Base-by-base conservation (phyloP, 169 alveolate species). In the Eimeria sp. region DNA sequence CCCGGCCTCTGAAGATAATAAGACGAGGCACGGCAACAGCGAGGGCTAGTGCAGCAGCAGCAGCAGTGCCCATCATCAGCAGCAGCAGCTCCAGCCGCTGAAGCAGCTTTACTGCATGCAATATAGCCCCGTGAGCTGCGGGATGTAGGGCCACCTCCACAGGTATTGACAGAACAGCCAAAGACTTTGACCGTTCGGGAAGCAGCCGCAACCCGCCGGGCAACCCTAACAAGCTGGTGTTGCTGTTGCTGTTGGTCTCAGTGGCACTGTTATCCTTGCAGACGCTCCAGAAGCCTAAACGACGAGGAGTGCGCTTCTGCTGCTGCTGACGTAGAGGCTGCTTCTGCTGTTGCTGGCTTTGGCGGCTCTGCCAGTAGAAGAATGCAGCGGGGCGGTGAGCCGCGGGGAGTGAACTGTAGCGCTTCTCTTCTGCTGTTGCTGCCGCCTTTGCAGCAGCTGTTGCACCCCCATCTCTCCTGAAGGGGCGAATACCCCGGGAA, bases 1-100 rank as follows among this genome's bases (percentile, higher is more conserved):
- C 65, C 5, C 27, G 22, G 7, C 89, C 89, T 27, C 89, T 7
- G 89, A 43, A 78, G 58, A 78, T n/a, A 7, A 78, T 78, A 20
- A 78, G 67, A 14, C 89, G 61, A 18, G 89, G 89, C 65, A 78
- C 65, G 6, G 89, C 89, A 45, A 78, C 89, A 78, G 89, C 89
- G 9, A 78, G 30, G 47, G 89, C 58, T 10, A 78, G 65, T 13
- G 89, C 89, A 22, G 89, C 47, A n/a, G 89, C 89, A n/a, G 89
- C 67, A 54, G 61, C 61, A 54, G 61, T 11, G 10, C 61, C 61
- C 16, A 14, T 54, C 61, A 54, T 7, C 61, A 54, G 61, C 61
- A 54, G 61, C 61, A 54, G 61, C 61, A 54, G 61, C 4, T 54
- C 61, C 61, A 54, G 61, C 61, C 61, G 61, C 61, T 54, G 61